Conservation (phyloP, 164 flowering plant genomes). For the Piper longum region DNA sequence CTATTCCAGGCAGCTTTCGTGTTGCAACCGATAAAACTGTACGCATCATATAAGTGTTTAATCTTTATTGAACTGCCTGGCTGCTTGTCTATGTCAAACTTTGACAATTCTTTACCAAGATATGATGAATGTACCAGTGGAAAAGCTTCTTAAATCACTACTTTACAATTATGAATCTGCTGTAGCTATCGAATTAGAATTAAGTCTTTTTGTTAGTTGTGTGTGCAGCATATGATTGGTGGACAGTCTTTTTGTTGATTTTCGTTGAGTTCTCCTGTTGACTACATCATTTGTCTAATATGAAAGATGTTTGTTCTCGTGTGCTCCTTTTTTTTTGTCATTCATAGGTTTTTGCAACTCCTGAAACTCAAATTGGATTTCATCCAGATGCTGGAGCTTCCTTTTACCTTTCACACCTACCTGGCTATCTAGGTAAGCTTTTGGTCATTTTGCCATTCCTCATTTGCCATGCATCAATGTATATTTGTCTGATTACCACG, state of each 20-base stretch:
- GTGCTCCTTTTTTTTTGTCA: neutral
- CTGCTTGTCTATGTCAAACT: neutral
- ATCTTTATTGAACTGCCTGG: too few relatives aligned
- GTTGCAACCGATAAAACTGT: slow-evolving; percentile 85
- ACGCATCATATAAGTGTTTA: slow-evolving; percentile 9
- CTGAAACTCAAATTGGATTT: slow-evolving; percentile 79
- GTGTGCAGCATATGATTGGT: too few relatives aligned
- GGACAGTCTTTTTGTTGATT: too few relatives aligned
- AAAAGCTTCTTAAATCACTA: neutral
- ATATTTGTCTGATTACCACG: too few relatives aligned
- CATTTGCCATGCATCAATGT: neutral
- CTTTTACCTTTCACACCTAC: slow-evolving; percentile 68
- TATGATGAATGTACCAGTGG: neutral
- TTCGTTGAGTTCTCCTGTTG: too few relatives aligned
- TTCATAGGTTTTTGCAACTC: slow-evolving; percentile 57
- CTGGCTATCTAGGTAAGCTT: slow-evolving; percentile 65
- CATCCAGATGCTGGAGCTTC: slow-evolving; percentile 96
- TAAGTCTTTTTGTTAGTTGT: too few relatives aligned
- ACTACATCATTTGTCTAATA: too few relatives aligned
- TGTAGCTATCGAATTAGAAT: neutral
- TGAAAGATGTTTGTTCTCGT: too few relatives aligned
- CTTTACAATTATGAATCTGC: neutral
- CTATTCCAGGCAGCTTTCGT: slow-evolving; percentile 67
- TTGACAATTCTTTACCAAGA: too few relatives aligned
- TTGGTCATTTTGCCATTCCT: neutral